Evolutionary conservation across 148 eudicot genomes (phyloP), one percentile per base, ranked within the genome.

Genomic region (Silene conica): DNA sequence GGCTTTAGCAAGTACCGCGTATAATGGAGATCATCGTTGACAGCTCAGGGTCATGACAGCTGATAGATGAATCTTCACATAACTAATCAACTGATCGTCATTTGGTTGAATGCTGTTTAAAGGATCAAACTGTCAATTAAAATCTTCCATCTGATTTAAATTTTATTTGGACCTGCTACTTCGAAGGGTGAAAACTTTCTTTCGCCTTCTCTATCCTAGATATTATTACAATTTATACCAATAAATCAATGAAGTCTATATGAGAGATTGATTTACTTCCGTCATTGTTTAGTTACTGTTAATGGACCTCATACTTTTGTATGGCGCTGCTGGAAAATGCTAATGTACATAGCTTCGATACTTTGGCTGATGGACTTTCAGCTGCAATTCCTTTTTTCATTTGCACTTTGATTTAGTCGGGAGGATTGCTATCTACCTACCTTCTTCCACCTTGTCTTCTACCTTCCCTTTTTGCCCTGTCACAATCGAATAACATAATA

Each of bases 11-110:
- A 52, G 43, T 26, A 69, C 41, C 20, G 60, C 61, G 6, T 15
- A 7, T 25, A 69, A 52, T 26, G 72, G 72, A 69, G 72, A 69
- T 68, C 80, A 81, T 70, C 83, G 80, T 66, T 81, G 83, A 77
- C 66, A 16, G 22, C 21, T 18, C 18, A 38, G 38, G 41, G n/a
- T 8, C 11, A 8, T 25, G 72, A 26, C 65, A 57, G 71, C 71
- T 64, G 73, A 72, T 67, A 48, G 21, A 75, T 13, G 31, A 74
- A 61, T 69, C 78, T 67, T 74, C 38, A 9, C 31, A 69, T 56
- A 34, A 58, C 70, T n/a, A 46, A 66, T 28, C 67, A 56, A 46
- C 71, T 78, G 60, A 56, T 66, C 20, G 45, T 63, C 15, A 57
- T 72, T 57, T 46, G 57, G 69, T 70, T 45, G 41, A 59, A 56